Evolutionary conservation across 257 asterid species (phyloP).

Genomic region (Solanum tacnaense): DNA sequence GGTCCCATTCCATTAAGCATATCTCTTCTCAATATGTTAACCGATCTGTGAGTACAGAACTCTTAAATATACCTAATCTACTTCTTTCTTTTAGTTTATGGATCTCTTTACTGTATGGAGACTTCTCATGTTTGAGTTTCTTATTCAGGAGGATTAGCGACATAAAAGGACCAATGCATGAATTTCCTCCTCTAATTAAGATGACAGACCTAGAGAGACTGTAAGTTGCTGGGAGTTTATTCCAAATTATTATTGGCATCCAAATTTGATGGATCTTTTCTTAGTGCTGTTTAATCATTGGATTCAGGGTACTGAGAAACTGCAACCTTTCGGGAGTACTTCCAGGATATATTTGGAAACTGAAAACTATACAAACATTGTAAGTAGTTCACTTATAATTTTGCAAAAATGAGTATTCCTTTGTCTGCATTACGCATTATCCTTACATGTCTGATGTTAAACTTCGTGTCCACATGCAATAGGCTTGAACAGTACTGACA

Average conservation of each 20-base stretch:
- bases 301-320: constrained; percentile 64
- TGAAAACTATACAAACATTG: constrained; percentile 47
- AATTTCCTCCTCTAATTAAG: constrained; percentile 58
- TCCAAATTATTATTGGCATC: not conserved
- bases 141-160: constrained; percentile 75
- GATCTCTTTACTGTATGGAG: not conserved
- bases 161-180: constrained; percentile 54
- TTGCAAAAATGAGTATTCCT: not conserved
- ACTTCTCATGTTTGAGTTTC: not conserved
- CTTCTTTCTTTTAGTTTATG: not conserved
- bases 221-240: constrained; percentile 28
- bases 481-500: not conserved
- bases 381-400: constrained; percentile 28
- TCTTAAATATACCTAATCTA: not conserved
- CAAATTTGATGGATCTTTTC: not conserved
- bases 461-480: not conserved
- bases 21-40: constrained; percentile 50
- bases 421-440: not conserved
- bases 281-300: not conserved
- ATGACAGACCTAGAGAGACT: constrained; percentile 32
- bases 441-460: not conserved
- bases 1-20: constrained; percentile 78
- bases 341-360: constrained; percentile 66
- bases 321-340: constrained; percentile 73
- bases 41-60: constrained; percentile 49